Conservation (phyloP, 2,329 filamentous ascomycete species). For the Clathrospora elynae region DNA sequence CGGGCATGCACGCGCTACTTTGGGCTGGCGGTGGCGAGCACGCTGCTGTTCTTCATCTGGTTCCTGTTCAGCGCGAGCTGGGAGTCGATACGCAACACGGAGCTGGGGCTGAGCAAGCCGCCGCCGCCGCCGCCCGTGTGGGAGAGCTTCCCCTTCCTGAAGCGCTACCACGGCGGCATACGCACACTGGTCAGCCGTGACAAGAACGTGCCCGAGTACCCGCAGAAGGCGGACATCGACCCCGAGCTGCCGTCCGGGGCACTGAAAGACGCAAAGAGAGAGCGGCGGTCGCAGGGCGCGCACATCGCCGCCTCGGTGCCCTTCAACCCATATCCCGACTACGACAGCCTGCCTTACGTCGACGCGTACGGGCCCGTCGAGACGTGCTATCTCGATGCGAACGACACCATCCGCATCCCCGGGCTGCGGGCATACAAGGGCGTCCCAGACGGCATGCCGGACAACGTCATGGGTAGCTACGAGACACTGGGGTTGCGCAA, state of each 20-base stretch:
- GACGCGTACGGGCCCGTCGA: constrained; percentile 63
- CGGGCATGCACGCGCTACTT: constrained; percentile 78
- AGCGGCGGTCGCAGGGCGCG: constrained; percentile 38
- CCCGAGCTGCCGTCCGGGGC: constrained; percentile 44
- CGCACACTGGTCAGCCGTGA: constrained; percentile 68
- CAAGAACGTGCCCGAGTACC: constrained; percentile 81
- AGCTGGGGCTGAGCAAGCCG: constrained; percentile 63
- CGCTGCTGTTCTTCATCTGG: constrained; percentile 76
- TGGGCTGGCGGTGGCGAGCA: constrained; percentile 70
- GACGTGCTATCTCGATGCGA: constrained; percentile 78
- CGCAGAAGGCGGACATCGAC: constrained; percentile 61
- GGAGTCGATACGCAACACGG: constrained; percentile 67
- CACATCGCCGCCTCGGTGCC: constrained; percentile 41
- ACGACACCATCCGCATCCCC: constrained; percentile 69
- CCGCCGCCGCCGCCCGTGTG: constrained; percentile 72
- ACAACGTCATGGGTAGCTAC: constrained; percentile 85
- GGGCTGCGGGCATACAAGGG: constrained; percentile 75
- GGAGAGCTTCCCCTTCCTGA: constrained; percentile 85
- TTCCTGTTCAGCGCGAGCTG: constrained; percentile 75
- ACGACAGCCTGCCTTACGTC: constrained; percentile 62
- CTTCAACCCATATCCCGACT: constrained; percentile 73
- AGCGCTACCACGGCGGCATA: constrained; percentile 88
- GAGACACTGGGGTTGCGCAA: constrained; percentile 77
- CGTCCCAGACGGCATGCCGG: constrained; percentile 80
- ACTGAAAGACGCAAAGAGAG: constrained; percentile 31